Evolutionary conservation across 345 rosid genomes (phyloP), one percentile per base, ranked within the genome.

Genomic region (Linum usitatissimum): DNA sequence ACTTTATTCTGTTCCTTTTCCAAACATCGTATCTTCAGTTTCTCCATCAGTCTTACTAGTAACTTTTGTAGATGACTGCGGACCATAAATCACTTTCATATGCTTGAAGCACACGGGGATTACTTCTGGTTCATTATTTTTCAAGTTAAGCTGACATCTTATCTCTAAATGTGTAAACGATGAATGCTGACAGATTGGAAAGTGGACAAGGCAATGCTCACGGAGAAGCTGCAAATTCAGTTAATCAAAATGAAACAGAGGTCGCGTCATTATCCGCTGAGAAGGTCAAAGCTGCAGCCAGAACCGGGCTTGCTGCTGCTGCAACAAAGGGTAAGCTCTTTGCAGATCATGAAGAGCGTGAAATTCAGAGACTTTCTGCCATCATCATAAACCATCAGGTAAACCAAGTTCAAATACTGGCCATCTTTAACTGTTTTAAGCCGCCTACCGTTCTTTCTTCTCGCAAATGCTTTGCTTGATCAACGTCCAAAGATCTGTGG

Each of bases 321-420:
- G 97, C 99, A 60, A 90, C 84, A 30, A 93, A 93, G 76, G 91
- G 96, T 48, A 93, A 93, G 73, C 75, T 90, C 71, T 93, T 93
- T 83, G 97, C 99, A 0, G 99, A 93, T 76, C 99, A 93, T 69
- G 99, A 93, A 75, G 99, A 93, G 67, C 86, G 99, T 2, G 99
- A 93, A 78, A 93, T 93, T 71, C 99, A 93, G 76, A 86, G 97
- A 73, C 82, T 90, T 15, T 90, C 97, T 66, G 99, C 99, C 28
- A 93, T 86, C 71, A 90, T 93, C 21, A 78, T 93, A 71, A 93
- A 93, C 71, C 90, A 93, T 74, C 97, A 93, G 94, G 99, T 86
- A 78, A 39, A 54, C 23, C 28, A 36, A 1, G 3, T 64, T 21
- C 23, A 5, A 20, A 13, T 58, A 23, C 30, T 49, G 23, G 30